These are phyloP conservation scores for Tritrichomonas foetus DNA, from an alignment of 208 protist genomes.

Conservation along the genomic window DNA sequence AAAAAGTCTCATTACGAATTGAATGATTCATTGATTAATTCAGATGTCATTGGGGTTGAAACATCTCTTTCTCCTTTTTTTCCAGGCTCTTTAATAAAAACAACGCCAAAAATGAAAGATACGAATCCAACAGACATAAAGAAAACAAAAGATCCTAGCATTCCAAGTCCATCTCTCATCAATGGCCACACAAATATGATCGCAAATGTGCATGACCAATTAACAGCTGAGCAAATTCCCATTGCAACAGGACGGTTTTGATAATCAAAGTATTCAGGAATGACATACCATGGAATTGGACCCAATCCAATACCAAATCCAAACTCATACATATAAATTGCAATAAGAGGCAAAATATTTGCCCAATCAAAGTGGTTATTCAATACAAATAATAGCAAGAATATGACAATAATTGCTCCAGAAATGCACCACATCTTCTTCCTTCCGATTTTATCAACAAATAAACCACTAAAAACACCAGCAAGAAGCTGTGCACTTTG, in stretches of 20 bases:
- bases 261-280: neutral
- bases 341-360: neutral
- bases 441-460: neutral
- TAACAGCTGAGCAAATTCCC: neutral
- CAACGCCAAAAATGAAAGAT: neutral
- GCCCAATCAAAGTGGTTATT: neutral
- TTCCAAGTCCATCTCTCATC: neutral
- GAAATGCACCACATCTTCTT: neutral
- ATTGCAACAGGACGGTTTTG: neutral
- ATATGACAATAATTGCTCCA: neutral
- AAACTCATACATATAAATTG: neutral
- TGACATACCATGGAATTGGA: neutral
- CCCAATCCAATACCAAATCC: neutral
- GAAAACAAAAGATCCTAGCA: neutral
- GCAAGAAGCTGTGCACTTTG: neutral
- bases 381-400: neutral
- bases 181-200: neutral
- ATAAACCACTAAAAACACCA: neutral
- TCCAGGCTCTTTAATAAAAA: too few relatives aligned
- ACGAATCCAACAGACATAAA: neutral
- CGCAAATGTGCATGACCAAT: neutral
- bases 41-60: too few relatives aligned
- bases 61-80: neutral
- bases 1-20: too few relatives aligned
- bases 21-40: too few relatives aligned